Base-by-base conservation (phyloP, 768 basidiomycete species). In the Tremella yokohamensis region DNA sequence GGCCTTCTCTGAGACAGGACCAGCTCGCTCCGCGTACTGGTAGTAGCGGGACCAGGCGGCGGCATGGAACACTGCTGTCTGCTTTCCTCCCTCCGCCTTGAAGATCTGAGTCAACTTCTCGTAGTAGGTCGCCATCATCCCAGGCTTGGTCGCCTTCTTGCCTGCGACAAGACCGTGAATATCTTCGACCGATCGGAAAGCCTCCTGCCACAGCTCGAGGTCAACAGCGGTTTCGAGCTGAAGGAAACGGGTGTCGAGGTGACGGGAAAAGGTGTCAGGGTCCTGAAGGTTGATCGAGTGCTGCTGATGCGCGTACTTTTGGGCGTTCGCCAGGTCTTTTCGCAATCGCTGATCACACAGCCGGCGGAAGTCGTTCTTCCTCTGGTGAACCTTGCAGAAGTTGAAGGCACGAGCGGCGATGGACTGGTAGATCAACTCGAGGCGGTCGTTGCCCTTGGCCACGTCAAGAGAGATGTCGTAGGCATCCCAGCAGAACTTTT, bases 91-190 rank as follows among this genome's bases (percentile, higher is more conserved):
- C 58, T 78, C 77, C 51, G 92, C 94, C 69, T 93, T 82, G 81
- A 97, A 99, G 63, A 99, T 94, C 73, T 87, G 88, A 42, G 93
- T 89, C 63, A 97, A 84, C 79, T 98, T 97, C 77, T 97, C 92
- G 79, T 98, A 98, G 79, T 97, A 98, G 77, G 89, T 91, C 58
- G 91, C 90, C 93, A 98, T 97, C 91, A 97, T 94, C 12, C 86
- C 83, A 0, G 90, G 90, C 34, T 90, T 86, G 1, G 91, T 90
- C 0, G 89, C 85, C 78, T 92, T 94, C 77, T 94, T 94, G 25
- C 88, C 87, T 13, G 73, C 73, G 64, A 99, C 84, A 37, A 98
- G 83, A 69, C 92, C 91, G 80, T 98, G 94, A 39, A 97, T 89
- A 76, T 99, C 94, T 77, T 99, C 94, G 60, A 97, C 91, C 40